These are phyloP conservation scores for Vicia villosa DNA, from an alignment of 306 rosid species.

Conservation along the genomic window DNA sequence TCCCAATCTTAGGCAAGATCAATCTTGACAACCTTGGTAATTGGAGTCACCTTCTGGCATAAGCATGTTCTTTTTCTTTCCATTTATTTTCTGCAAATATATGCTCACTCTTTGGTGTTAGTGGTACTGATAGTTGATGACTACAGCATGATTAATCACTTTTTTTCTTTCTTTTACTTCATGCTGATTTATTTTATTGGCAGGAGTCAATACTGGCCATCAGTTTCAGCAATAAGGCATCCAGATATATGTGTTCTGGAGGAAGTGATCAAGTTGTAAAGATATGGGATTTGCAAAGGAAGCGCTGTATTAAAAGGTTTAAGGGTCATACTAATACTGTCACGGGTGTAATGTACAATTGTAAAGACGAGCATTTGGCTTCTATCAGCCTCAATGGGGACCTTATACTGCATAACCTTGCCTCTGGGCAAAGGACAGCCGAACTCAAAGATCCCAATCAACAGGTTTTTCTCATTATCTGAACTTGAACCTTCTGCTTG, in stretches of 20 bases:
- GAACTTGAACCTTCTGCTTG: conserved; percentile 35
- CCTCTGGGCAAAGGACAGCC: conserved; percentile 91
- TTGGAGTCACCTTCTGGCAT: conserved; percentile 16
- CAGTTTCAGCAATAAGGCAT: conserved; percentile 95
- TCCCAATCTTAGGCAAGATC: neutral
- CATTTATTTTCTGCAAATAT: conserved; percentile 4
- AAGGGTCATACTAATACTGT: conserved; percentile 84
- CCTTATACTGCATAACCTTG: conserved; percentile 94
- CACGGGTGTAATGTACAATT: conserved; percentile 89
- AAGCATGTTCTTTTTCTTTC: neutral
- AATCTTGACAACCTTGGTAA: neutral
- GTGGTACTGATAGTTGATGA: conserved; percentile 19
- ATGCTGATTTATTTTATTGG: neutral
- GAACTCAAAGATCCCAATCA: conserved; percentile 93
- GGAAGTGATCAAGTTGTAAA: conserved; percentile 96
- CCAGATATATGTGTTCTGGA: conserved; percentile 91
- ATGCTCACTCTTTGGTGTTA: conserved; percentile 27
- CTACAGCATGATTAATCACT: conserved; percentile 14
- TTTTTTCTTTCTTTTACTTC: conserved; percentile 16
- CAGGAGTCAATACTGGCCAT: conserved; percentile 86
- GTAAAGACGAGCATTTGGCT: conserved; percentile 97
- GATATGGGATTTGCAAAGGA: conserved; percentile 98
- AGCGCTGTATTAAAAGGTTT: conserved; percentile 93
- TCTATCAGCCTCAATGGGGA: conserved; percentile 94
- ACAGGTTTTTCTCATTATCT: conserved; percentile 69